These are phyloP conservation scores for Epichloe elymi DNA, from an alignment of 2,329 filamentous ascomycete species.

Conservation along the genomic window DNA sequence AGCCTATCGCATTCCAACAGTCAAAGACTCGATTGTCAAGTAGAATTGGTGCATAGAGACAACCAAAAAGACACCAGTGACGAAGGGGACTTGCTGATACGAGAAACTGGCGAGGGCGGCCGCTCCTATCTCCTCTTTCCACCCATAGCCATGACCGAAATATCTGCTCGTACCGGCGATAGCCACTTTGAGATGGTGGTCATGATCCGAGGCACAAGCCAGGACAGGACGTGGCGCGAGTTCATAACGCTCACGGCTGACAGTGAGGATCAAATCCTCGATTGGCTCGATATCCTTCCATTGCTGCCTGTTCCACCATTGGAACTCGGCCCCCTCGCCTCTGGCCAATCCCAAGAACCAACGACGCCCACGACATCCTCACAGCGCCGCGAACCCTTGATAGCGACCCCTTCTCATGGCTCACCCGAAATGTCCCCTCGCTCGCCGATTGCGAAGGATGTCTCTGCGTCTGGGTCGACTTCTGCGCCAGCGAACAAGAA, in stretches of 20 bases:
- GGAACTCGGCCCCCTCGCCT: conserved; percentile 16
- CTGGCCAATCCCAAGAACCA: conserved; percentile 16
- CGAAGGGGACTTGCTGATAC: conserved; percentile 77
- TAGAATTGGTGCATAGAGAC: conserved; percentile 79
- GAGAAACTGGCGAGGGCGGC: conserved; percentile 67
- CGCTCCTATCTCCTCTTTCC: conserved; percentile 77
- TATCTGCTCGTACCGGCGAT: conserved; percentile 72
- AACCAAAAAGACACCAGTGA: conserved; percentile 53
- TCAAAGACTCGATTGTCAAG: conserved; percentile 75
- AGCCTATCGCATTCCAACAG: conserved; percentile 79
- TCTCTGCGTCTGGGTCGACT: conserved; percentile 3
- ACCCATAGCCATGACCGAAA: conserved; percentile 58
- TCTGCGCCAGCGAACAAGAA: conserved; percentile 13
- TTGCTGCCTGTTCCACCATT: conserved; percentile 34
- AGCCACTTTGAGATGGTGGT: conserved; percentile 59
- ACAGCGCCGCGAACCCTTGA: conserved; percentile 19
- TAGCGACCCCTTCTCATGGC: conserved; percentile 6
- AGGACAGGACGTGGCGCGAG: conserved; percentile 67
- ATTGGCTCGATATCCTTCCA: conserved; percentile 77
- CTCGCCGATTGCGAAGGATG: conserved; percentile 9
- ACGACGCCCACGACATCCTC: conserved; percentile 10
- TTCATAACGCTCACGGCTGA: conserved; percentile 65
- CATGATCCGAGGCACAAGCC: conserved; percentile 66
- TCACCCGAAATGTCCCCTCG: conserved; percentile 13
- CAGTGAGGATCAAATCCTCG: conserved; percentile 61